Base-by-base conservation (phyloP, 345 rosid genomes). In the Kandelia obovata region DNA sequence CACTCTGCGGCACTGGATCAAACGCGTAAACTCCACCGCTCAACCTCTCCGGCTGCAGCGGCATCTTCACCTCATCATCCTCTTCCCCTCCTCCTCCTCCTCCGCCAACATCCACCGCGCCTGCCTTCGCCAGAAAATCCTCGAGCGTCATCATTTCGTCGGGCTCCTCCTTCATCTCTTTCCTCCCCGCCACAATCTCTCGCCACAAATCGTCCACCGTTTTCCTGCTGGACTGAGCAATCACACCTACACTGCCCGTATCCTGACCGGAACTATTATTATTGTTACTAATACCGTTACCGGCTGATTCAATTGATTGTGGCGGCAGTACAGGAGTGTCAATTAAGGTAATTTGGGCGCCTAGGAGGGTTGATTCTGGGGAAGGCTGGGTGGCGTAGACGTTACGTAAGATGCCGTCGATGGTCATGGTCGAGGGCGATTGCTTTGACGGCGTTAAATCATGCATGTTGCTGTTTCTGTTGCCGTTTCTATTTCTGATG, bases 101-200 rank as follows among this genome's bases (percentile, higher is more conserved):
- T 75, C 87, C 25, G 52, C 80, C 78, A 0, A 58, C 85, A 47
- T 78, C 79, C 66, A 84, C 81, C 7, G 86, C 96, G 0, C 84
- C 88, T 4, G 90, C 90, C 83, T 77, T 86, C 2, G 84, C 94
- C 70, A 95, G 80, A 66, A 95, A 95, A 73, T 95, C 97, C 76
- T 95, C 99, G 64, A 95, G 82, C 64, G 99, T 95, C 85, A 89
- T 89, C 90, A 91, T 77, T 70, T 88, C 91, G 32, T 88, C 92
- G 7, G 86, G 75, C 74, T 94, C 96, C 73, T 86, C 88, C 79
- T 95, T 95, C 89, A 83, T 61, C 70, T 79, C 86, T 71, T 73
- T 85, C 59, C 75, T 83, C 71, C 85, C 89, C 39, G 84, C 86
- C 17, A 89, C 87, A 60, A 95, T 89, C 82, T 89, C 99, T 66